phyloP scores from a whole-genome alignment of 2,329 filamentous ascomycete genomes.

The Arthrobotrys pseudoclavata region DNA sequence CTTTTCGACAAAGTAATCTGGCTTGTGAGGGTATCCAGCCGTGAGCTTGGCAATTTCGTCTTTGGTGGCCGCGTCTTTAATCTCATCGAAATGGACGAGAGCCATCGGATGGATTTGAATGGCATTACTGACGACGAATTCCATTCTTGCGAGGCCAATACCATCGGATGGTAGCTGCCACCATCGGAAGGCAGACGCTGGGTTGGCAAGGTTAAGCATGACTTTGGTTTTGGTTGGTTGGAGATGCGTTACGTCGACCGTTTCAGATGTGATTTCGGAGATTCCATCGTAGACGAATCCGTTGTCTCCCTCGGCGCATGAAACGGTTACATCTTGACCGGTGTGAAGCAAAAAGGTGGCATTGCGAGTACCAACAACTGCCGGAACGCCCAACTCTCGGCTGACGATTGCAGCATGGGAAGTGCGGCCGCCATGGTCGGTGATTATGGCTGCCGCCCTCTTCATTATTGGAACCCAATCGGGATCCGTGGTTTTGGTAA shows the following conservation, averaged over 20 bases:
- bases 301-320: constrained; percentile 66
- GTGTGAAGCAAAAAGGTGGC: constrained; percentile 65
- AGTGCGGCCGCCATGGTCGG: constrained; percentile 66
- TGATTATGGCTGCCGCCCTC: constrained; percentile 66
- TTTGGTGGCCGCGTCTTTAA: constrained; percentile 63
- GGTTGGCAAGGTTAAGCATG: constrained; percentile 67
- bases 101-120: constrained; percentile 67
- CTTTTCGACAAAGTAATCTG: constrained; percentile 67
- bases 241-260: constrained; percentile 62
- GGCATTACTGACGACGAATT: constrained; percentile 66
- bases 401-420: constrained; percentile 68
- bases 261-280: constrained; percentile 65
- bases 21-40: constrained; percentile 64
- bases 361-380: constrained; percentile 65
- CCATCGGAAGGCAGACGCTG: constrained; percentile 66
- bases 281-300: constrained; percentile 66
- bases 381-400: constrained; percentile 66
- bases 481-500: constrained; percentile 66
- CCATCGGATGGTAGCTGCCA: constrained; percentile 66
- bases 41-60: constrained; percentile 64
- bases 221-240: constrained; percentile 63
- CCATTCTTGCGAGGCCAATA: constrained; percentile 67
- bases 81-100: constrained; percentile 65
- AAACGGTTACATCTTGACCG: constrained; percentile 66
- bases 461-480: constrained; percentile 67